Evolutionary conservation across 192 early-diverging fungal genomes (phyloP), one percentile per base, ranked within the genome.

Genomic region (Coemansia sp.): DNA sequence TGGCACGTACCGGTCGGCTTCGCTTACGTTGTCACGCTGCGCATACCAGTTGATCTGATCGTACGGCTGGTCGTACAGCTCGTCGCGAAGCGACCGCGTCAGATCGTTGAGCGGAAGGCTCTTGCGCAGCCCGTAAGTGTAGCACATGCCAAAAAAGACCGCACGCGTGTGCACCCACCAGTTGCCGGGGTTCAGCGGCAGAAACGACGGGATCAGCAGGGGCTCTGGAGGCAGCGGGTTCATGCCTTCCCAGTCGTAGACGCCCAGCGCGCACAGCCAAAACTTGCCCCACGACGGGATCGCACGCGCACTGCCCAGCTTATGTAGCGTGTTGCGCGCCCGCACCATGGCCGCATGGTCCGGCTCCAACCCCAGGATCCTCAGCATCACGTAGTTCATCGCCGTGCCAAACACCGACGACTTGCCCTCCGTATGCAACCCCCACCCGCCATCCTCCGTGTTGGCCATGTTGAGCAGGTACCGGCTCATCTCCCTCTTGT

Each of bases 231-330:
- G 95, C 40, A 99, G 81, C 46, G 96, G 93, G 68, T 98, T 98
- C 82, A 95, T 88, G 12, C 97, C 97, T 64, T 94, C 89, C 89
- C 92, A 99, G 43, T 97, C 92, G 77, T 99, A 99, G 8, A 92
- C 87, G 63, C 91, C 90, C 72, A 99, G 81, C 23, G 90, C 85
- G 20, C 91, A 72, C 10, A 99, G 89, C 97, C 97, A 99, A 75
- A 99, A 97, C 74, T 99, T 99, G 21, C 96, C 97, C 97, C 97
- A 99, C 26, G 95, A 87, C 42, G 97, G 94, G 18, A 87, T 85
- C 34, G 88, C 92, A 2, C 81, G 76, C 18, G 97, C 94, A 39
- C 95, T 92, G 48, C 95, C 93, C 31, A 97, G 82, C 62, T 81
- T 77, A 74, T 95, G 95, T 35, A 99, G 87, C 35, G 87, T 91